Conservation (phyloP, 495 filamentous ascomycete species). For the Ascodesmis nigricans region DNA sequence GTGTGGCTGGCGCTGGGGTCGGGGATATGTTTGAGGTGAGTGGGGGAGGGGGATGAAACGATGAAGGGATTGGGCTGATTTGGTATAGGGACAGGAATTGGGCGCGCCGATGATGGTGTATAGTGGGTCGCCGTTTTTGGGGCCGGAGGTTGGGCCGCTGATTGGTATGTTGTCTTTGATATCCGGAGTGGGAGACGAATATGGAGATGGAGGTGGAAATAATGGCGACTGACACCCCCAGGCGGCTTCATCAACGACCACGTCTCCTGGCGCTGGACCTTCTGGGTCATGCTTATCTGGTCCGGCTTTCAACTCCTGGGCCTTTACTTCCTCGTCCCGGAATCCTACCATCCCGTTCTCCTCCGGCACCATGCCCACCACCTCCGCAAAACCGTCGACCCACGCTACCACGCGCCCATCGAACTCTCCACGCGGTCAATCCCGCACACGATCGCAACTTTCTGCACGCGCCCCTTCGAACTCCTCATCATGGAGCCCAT, state of each 20-base stretch:
- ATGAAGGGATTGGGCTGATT: no score
- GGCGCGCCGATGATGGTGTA: constrained; percentile 57
- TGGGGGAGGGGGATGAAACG: no score
- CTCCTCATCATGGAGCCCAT: constrained; percentile 72
- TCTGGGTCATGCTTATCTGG: constrained; percentile 77
- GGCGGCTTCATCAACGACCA: constrained; percentile 62
- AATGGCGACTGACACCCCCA: no score
- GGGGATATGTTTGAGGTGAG: constrained; percentile 83
- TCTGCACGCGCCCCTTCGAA: constrained; percentile 60
- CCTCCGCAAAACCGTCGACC: constrained; percentile 56
- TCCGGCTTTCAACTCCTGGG: constrained; percentile 35
- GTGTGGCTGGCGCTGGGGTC: constrained; percentile 75
- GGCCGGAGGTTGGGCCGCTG: constrained; percentile 36
- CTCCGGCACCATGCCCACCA: constrained; percentile 50
- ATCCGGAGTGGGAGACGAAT: no score
- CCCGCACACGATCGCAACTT: constrained; percentile 40
- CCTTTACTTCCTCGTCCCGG: constrained; percentile 57
- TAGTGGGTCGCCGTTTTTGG: constrained; percentile 40
- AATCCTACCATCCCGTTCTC: constrained; percentile 64
- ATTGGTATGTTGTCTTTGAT: no score
- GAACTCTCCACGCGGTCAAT: constrained; percentile 58
- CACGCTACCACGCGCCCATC: constrained; percentile 56
- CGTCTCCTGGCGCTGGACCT: constrained; percentile 70
- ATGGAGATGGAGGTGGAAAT: no score
- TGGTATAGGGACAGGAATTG: constrained; percentile 45